A percentile compares a stretch with the other conserved stretches of the same genome.
Conservation (phyloP, 176 grass and related monocot species). For the Thalia dealbata region DNA sequence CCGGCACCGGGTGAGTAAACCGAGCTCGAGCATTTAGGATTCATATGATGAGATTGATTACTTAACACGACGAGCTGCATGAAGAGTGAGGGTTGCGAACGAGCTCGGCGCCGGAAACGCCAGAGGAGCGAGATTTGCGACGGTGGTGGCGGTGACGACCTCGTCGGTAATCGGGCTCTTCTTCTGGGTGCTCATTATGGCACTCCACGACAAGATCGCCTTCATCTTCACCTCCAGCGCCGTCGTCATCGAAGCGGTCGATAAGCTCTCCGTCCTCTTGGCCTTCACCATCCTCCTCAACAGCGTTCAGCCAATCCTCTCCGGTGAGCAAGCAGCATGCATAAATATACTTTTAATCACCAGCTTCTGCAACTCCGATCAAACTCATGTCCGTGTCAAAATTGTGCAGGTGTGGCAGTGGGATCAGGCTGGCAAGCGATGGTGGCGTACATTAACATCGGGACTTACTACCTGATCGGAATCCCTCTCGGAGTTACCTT, state of each 20-base stretch:
- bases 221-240: conserved; percentile 73
- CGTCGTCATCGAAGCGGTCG: conserved; percentile 59
- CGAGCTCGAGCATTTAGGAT: not conserved
- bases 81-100: conserved; percentile 77
- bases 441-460: conserved; percentile 91
- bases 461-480: conserved; percentile 72
- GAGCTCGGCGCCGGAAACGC: conserved; percentile 86
- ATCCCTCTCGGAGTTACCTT: conserved; percentile 65
- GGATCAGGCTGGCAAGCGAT: conserved; percentile 78
- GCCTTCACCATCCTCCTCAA: conserved; percentile 87
- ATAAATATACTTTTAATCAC: no score
- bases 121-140: conserved; percentile 66
- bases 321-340: conserved; percentile 26
- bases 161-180: conserved; percentile 77
- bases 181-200: conserved; percentile 69
- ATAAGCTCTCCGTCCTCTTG: conserved; percentile 48
- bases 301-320: conserved; percentile 83
- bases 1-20: conserved; percentile 63
- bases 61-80: not conserved
- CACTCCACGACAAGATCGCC: conserved; percentile 63
- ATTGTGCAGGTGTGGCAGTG: conserved; percentile 78
- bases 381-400: no score
- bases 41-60: not conserved
- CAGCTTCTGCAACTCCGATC: no score
- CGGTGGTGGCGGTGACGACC: conserved; percentile 47